Conservation (phyloP, 1,284 basidiomycete genomes). For the Apiotrichum brassicae region DNA sequence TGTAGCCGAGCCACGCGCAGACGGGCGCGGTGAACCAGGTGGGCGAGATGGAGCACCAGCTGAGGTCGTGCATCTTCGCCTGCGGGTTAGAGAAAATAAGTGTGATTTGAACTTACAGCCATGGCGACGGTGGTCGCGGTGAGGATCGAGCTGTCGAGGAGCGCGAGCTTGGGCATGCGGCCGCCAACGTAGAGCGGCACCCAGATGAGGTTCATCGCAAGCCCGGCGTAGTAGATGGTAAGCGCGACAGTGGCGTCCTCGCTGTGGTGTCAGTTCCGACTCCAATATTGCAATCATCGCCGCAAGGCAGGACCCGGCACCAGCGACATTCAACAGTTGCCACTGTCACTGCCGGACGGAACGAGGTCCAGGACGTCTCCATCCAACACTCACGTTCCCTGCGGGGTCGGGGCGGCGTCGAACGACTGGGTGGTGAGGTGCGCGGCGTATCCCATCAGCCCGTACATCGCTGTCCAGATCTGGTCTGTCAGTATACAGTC, state of each 20-base stretch:
- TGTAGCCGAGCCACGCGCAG: slow-evolving; percentile 50
- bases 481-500: slow-evolving; percentile 5
- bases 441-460: slow-evolving; percentile 65
- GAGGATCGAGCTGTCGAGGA: slow-evolving; percentile 58
- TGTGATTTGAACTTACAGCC: slow-evolving; percentile 51
- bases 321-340: too few species aligned
- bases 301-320: slow-evolving; percentile 53
- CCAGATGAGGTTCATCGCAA: slow-evolving; percentile 64
- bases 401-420: slow-evolving; percentile 51
- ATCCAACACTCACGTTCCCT: slow-evolving; percentile 46
- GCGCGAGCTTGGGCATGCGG: slow-evolving; percentile 48
- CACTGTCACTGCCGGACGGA: too few species aligned
- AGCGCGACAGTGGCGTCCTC: slow-evolving; percentile 54
- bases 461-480: slow-evolving; percentile 40
- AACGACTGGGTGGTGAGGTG: slow-evolving; percentile 59
- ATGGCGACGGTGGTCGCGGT: slow-evolving; percentile 59
- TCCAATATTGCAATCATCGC: too few species aligned
- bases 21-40: slow-evolving; percentile 59
- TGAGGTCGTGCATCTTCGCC: slow-evolving; percentile 53
- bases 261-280: too few species aligned
- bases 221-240: slow-evolving; percentile 63
- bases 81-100: slow-evolving; percentile 1
- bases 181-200: slow-evolving; percentile 64
- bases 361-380: too few species aligned
- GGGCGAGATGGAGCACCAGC: slow-evolving; percentile 51